These are phyloP conservation scores for Sinapis alba DNA, from an alignment of 441 rosid species.

Conservation along the genomic window DNA sequence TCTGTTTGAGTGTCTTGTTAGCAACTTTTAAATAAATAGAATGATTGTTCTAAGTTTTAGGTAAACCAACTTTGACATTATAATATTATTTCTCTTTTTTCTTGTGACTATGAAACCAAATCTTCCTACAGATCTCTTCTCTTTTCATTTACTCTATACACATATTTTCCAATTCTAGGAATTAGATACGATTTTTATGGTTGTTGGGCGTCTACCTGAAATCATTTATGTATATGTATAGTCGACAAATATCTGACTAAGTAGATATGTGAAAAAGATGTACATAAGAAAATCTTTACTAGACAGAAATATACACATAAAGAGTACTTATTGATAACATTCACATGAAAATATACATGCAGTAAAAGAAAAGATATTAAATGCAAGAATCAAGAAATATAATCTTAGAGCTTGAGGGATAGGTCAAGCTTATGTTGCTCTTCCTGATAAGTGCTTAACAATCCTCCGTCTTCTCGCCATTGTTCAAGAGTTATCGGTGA, in stretches of 20 bases:
- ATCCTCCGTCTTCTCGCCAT: constrained; percentile 42
- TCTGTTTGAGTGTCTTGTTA: constrained; percentile 36
- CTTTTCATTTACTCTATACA: background rate
- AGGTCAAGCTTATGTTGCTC: constrained; percentile 71
- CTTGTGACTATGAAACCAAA: constrained; percentile 31
- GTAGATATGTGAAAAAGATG: constrained; percentile 10
- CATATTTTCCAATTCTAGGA: background rate
- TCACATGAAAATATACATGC: constrained; percentile 2
- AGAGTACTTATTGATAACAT: constrained; percentile 8
- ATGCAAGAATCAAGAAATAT: constrained; percentile 18
- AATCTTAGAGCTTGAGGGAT: constrained; percentile 71
- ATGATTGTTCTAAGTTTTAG: constrained; percentile 41
- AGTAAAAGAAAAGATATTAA: background rate
- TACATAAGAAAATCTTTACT: constrained; percentile 14
- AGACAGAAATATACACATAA: constrained; percentile 20
- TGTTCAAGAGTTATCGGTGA: constrained; percentile 42
- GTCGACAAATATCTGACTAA: background rate
- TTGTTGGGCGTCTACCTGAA: constrained; percentile 31
- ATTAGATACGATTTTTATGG: constrained; percentile 2
- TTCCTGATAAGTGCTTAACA: constrained; percentile 47
- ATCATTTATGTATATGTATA: constrained; percentile 3
- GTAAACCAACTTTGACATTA: constrained; percentile 40
- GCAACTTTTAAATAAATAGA: constrained; percentile 18
- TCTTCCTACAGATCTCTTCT: constrained; percentile 37
- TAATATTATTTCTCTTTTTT: constrained; percentile 30